Percentiles rank a stretch among this genome's conserved stretches.
phyloP scores from a whole-genome alignment of 306 rosid genomes.

The Cicer chorassanicum region DNA sequence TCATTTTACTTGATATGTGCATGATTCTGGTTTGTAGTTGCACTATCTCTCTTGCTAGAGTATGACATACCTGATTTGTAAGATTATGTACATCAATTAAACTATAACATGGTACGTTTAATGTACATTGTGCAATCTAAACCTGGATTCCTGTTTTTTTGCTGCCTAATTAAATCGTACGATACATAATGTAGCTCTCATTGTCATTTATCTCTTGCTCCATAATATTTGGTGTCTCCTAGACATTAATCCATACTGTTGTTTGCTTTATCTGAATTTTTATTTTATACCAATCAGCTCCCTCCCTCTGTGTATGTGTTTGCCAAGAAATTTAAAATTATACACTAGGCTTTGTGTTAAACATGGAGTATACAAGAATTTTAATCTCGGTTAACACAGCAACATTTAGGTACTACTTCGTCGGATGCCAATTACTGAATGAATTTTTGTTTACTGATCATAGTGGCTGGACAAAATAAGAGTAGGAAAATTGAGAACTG shows the following conservation, averaged over 20 bases:
- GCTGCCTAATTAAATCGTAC: neutral
- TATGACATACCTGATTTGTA: constrained; percentile 24
- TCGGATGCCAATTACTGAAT: neutral
- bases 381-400: neutral
- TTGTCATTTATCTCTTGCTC: neutral
- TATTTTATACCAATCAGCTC: neutral
- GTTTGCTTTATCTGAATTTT: constrained; percentile 13
- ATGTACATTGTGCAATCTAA: neutral
- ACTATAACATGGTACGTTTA: constrained; percentile 14
- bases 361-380: constrained; percentile 3
- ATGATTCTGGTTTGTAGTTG: constrained; percentile 9
- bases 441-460: constrained; percentile 3
- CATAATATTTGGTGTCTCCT: neutral
- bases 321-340: neutral
- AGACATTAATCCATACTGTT: neutral
- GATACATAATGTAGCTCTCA: neutral
- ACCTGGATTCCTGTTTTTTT: neutral
- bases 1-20: neutral
- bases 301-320: neutral
- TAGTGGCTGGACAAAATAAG: neutral
- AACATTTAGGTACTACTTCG: constrained; percentile 7
- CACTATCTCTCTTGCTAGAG: constrained; percentile 17
- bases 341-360: constrained; percentile 10
- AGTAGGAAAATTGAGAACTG: constrained; percentile 21
- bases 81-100: constrained; percentile 23